phyloP scores from a whole-genome alignment of 306 rosid genomes.

The Pueraria montana region DNA sequence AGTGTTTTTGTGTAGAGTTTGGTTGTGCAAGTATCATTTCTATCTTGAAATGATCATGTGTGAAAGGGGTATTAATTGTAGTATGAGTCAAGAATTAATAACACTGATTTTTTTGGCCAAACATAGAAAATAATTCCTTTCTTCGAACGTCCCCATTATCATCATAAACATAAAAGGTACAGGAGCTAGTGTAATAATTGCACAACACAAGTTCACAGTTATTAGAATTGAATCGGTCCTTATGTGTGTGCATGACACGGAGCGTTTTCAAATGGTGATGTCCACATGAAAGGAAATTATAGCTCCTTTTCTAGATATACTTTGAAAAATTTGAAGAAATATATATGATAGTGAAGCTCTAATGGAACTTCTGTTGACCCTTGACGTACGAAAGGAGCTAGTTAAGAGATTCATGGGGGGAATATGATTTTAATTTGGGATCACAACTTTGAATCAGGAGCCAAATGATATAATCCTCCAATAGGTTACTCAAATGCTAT shows the following conservation, averaged over 20 bases:
- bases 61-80: conserved; percentile 9
- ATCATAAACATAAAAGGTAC: conserved; percentile 51
- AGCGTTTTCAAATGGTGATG: conserved; percentile 54
- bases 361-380: background rate
- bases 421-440: background rate
- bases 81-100: conserved; percentile 23
- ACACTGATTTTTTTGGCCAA: background rate
- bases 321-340: conserved; percentile 42
- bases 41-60: background rate
- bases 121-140: background rate
- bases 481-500: background rate
- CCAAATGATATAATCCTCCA: background rate
- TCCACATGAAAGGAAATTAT: conserved; percentile 52
- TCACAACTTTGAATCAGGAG: background rate
- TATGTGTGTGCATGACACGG: conserved; percentile 46
- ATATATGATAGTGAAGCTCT: conserved; percentile 28
- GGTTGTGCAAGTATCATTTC: background rate
- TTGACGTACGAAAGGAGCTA: background rate
- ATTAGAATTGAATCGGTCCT: conserved; percentile 46
- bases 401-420: conserved; percentile 2
- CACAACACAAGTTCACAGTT: conserved; percentile 56
- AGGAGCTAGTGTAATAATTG: conserved; percentile 63
- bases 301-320: conserved; percentile 49
- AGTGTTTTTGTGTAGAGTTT: background rate
- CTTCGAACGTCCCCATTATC: conserved; percentile 6